These are phyloP conservation scores for Periconia sp. DNA, from an alignment of 2,329 filamentous ascomycete species.

Conservation along the genomic window DNA sequence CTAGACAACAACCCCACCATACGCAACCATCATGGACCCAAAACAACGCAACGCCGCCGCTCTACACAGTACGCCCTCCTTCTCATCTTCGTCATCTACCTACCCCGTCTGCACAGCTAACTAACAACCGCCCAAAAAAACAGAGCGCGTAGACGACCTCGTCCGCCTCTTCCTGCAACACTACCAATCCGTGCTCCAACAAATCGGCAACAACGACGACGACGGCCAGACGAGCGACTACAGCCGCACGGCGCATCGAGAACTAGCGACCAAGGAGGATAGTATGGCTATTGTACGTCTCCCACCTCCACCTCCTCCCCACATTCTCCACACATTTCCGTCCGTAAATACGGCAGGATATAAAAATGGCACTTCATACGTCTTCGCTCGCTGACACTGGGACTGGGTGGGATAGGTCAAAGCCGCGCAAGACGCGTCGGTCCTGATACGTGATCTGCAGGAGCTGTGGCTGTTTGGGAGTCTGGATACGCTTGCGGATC, in stretches of 20 bases:
- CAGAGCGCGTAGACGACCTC: conserved; percentile 9
- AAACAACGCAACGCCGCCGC: conserved; percentile 46
- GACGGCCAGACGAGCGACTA: conserved; percentile 5
- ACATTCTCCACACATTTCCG: too few species aligned
- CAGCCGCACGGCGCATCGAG: conserved; percentile 7
- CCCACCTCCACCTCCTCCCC: neutral
- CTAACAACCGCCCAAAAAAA: neutral
- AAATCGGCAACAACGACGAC: neutral
- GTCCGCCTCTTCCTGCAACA: conserved; percentile 1
- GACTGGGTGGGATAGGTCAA: conserved; percentile 48
- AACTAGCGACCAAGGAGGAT: conserved; percentile 8
- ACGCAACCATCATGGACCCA: conserved; percentile 47
- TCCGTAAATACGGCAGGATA: too few species aligned
- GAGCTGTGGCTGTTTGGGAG: conserved; percentile 69
- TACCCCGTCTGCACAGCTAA: neutral
- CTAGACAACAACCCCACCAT: too few species aligned
- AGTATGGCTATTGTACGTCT: conserved; percentile 5
- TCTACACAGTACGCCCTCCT: conserved; percentile 33
- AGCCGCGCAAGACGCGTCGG: conserved; percentile 63
- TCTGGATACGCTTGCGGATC: conserved; percentile 55
- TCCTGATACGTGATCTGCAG: conserved; percentile 63
- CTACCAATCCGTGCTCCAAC: conserved; percentile 6
- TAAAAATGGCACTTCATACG: too few species aligned
- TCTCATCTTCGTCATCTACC: neutral
- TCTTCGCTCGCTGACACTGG: neutral